phyloP scores from a whole-genome alignment of 192 early-diverging fungal species.

The Backusella circina region DNA sequence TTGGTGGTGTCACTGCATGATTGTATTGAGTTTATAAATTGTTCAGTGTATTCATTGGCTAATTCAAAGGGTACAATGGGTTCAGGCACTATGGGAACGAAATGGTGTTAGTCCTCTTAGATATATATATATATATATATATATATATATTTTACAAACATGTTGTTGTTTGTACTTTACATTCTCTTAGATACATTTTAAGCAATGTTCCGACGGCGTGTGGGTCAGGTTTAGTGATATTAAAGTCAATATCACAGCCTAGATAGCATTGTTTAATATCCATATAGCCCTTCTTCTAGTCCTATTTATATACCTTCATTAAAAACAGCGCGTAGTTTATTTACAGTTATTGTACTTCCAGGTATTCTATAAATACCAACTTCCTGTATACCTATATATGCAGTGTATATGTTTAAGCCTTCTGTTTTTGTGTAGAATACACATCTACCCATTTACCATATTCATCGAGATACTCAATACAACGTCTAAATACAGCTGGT shows the following conservation, averaged over 20 bases:
- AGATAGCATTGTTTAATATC: not conserved
- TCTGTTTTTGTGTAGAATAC: not conserved
- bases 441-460: slow-evolving; percentile 15
- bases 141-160: not conserved
- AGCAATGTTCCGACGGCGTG: slow-evolving; percentile 57
- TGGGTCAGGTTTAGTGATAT: slow-evolving; percentile 42
- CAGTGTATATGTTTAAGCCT: not conserved
- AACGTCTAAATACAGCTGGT: slow-evolving; percentile 29
- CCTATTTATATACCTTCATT: slow-evolving; percentile 48
- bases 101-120: too few species aligned
- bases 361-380: slow-evolving; percentile 54
- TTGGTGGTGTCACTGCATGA: slow-evolving; percentile 21
- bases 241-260: slow-evolving; percentile 45
- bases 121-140: not conserved
- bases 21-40: slow-evolving; percentile 24
- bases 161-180: slow-evolving; percentile 45
- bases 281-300: too few species aligned
- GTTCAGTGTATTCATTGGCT: slow-evolving; percentile 41
- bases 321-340: slow-evolving; percentile 45
- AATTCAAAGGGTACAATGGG: slow-evolving; percentile 45
- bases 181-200: slow-evolving; percentile 58
- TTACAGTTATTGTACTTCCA: slow-evolving; percentile 48
- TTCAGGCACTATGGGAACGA: slow-evolving; percentile 47
- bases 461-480: slow-evolving; percentile 33
- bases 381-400: slow-evolving; percentile 42